Conservation (phyloP, 208 protist genomes). For the Novymonas esmeraldas region DNA sequence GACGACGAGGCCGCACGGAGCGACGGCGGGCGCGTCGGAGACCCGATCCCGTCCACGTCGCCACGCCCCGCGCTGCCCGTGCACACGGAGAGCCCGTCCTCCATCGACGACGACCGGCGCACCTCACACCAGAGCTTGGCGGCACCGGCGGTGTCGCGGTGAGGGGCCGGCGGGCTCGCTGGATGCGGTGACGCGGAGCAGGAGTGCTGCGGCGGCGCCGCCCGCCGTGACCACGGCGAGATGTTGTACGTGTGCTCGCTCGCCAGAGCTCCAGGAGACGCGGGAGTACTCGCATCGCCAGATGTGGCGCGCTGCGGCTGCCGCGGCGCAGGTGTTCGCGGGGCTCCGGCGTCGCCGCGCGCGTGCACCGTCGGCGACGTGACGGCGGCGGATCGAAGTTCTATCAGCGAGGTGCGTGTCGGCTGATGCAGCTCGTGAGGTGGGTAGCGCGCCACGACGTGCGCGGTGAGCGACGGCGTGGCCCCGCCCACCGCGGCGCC, state of each 20-base stretch:
- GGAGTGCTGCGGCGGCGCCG: slow-evolving; percentile 12
- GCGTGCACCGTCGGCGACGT: too few relatives aligned
- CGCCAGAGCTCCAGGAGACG: neutral
- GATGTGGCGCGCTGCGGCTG: neutral
- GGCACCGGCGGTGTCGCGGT: neutral
- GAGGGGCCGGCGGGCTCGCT: slow-evolving; percentile 3
- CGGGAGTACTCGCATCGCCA: too few relatives aligned
- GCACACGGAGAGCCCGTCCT: slow-evolving; percentile 41
- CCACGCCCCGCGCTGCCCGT: slow-evolving; percentile 22
- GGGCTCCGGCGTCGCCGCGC: too few relatives aligned
- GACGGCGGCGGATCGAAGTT: too few relatives aligned
- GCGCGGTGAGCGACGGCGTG: too few relatives aligned
- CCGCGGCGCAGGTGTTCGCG: too few relatives aligned
- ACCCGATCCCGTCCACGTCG: slow-evolving; percentile 56
- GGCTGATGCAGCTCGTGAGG: neutral
- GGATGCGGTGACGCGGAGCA: slow-evolving; percentile 12
- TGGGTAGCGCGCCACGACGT: neutral
- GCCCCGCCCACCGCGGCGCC: neutral
- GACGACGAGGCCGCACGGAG: slow-evolving; percentile 30
- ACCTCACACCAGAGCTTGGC: slow-evolving; percentile 25
- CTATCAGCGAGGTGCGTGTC: neutral
- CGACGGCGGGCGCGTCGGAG: slow-evolving; percentile 51
- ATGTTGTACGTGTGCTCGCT: slow-evolving; percentile 35
- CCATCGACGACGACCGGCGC: slow-evolving; percentile 22
- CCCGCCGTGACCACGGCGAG: slow-evolving; percentile 13